Evolutionary conservation across 2,329 filamentous ascomycete species (phyloP).

Genomic region (Ophiostoma sp.): DNA sequence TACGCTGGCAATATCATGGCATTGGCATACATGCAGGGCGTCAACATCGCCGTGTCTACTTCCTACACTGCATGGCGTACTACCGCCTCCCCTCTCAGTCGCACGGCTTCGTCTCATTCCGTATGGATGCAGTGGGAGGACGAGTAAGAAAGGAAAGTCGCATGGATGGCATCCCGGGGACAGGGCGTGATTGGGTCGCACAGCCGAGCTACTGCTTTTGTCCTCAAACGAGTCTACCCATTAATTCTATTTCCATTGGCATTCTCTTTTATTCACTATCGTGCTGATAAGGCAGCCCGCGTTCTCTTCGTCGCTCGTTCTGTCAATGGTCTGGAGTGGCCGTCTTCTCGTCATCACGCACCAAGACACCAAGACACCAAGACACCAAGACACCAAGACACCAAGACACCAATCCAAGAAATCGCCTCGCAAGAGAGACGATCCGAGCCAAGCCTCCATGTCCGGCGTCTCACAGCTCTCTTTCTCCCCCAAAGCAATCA

Average conservation of each 20-base stretch:
- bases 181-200: conserved; percentile 3
- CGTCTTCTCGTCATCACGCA: no score
- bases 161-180: background rate
- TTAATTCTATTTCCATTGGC: conserved; percentile 8
- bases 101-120: background rate
- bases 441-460: no score
- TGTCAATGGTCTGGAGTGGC: background rate
- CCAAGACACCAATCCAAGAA: no score
- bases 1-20: background rate
- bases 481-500: background rate
- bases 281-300: conserved; percentile 5
- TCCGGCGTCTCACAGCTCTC: no score
- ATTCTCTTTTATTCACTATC: conserved; percentile 12
- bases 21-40: background rate
- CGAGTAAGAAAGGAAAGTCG: background rate
- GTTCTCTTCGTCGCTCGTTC: background rate
- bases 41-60: background rate
- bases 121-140: background rate
- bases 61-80: background rate
- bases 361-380: no score
- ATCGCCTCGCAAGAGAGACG: no score
- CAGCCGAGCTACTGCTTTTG: background rate
- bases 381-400: no score
- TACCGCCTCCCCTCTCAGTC: background rate
- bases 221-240: background rate